Base-by-base conservation (phyloP, 768 basidiomycete species). In the Tulasnella sp. region DNA sequence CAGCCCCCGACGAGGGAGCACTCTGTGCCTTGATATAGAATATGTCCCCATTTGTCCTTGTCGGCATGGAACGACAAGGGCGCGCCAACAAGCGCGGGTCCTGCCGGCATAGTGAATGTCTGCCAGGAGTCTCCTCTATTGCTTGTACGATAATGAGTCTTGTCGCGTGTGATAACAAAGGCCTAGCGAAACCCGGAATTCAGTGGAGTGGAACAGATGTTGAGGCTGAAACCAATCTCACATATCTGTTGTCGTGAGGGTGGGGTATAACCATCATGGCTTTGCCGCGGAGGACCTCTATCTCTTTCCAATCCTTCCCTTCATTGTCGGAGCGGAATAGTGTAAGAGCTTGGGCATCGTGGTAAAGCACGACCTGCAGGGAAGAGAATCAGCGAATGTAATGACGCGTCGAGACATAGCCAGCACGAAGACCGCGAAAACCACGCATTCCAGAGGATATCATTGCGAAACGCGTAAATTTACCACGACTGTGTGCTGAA, bases 41-140 rank as follows among this genome's bases (percentile, higher is more conserved):
- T 91, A 83, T 92, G 88, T 0, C 90, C 92, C 84, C 88, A 90
- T 81, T 94, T 93, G 38, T 86, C 84, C 38, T 90, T 86, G 79
- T 92, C 91, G 0, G 95, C 92, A 83, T 99, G 96, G 87, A 99
- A 99, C 0, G 94, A 91, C 6, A 99, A 89, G 2, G 94, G 94
- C 39, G 87, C 86, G 3, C 88, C 79, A 18, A 92, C 88, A 68
- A 89, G 86, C 0, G 92, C 89, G 0, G 93, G 92, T 0, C 87
- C 82, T 8, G 89, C 74, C 7, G 92, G 90, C 48, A 95, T 88
- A 1, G 92, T 87, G 84, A 98, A 99, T 0, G 90, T 84, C 76
- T 90, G 90, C 97, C 97, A 99, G 44, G 92, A 91, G 85, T 89
- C 91, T 77, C 98, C 97, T 80, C 93, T 90, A 85, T 99, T 93